Conservation (phyloP, 2,329 filamentous ascomycete genomes). For the Xylogone sp. region DNA sequence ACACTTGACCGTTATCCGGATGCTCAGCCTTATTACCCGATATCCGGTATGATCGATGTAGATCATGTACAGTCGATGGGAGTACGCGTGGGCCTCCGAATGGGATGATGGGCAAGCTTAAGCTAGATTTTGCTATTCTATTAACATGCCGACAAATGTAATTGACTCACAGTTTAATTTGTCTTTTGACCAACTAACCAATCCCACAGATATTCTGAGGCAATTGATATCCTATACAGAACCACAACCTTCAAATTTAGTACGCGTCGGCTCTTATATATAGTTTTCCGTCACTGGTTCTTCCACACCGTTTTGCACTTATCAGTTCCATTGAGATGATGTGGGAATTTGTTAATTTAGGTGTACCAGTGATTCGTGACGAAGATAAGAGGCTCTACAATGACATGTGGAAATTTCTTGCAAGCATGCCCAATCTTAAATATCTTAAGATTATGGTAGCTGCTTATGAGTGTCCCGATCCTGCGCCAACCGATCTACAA, state of each 20-base stretch:
- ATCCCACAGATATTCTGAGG: slow-evolving; percentile 1
- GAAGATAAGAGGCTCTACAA: neutral
- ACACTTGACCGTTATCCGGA: neutral
- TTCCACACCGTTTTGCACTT: slow-evolving; percentile 3
- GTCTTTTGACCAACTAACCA: neutral
- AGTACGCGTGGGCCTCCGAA: neutral
- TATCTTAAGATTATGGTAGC: slow-evolving; percentile 1
- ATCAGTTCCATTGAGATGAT: slow-evolving; percentile 2
- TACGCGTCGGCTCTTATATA: neutral
- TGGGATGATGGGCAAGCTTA: slow-evolving; percentile 5
- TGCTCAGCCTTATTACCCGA: no score
- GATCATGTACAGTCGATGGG: neutral
- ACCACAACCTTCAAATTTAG: slow-evolving; percentile 3
- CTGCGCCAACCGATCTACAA: neutral
- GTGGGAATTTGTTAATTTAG: slow-evolving; percentile 3
- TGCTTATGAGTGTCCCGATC: slow-evolving; percentile 1
- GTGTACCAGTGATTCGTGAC: neutral
- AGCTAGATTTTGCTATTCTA: slow-evolving; percentile 2
- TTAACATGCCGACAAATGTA: slow-evolving; percentile 4
- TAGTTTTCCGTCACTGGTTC: slow-evolving; percentile 1
- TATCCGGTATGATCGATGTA: slow-evolving; percentile 2
- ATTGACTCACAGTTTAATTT: neutral
- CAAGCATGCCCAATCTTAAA: slow-evolving; percentile 1
- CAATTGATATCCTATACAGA: slow-evolving; percentile 3
- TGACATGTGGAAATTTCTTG: slow-evolving; percentile 2